Conservation (phyloP, 768 basidiomycete species). For the Crucibulum laeve region DNA sequence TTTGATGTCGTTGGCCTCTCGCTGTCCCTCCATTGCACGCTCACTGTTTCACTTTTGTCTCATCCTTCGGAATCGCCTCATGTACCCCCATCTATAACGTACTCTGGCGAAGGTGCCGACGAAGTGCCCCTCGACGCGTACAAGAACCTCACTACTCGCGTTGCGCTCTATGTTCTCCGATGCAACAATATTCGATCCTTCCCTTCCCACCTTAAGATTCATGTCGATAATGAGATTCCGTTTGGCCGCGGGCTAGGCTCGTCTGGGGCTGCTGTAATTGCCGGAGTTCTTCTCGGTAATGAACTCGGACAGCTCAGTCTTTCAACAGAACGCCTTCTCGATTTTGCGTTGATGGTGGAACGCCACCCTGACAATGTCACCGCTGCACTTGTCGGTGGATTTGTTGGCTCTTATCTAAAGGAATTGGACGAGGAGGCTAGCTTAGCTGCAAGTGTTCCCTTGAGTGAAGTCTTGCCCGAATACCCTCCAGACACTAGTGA, state of each 20-base stretch:
- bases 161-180: slow-evolving; percentile 96
- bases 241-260: slow-evolving; percentile 98
- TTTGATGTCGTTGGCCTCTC: slow-evolving; percentile 99
- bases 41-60: slow-evolving; percentile 48
- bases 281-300: slow-evolving; percentile 88
- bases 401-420: slow-evolving; percentile 92
- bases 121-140: slow-evolving; percentile 94
- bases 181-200: slow-evolving; percentile 75
- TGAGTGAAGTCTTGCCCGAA: slow-evolving; percentile 95
- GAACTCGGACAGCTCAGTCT: slow-evolving; percentile 75
- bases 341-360: slow-evolving; percentile 98
- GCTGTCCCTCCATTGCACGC: slow-evolving; percentile 77
- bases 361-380: slow-evolving; percentile 99
- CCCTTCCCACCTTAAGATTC: slow-evolving; percentile 71
- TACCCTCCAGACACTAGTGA: slow-evolving; percentile 91
- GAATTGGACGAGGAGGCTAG: slow-evolving; percentile 82
- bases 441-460: slow-evolving; percentile 83
- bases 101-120: slow-evolving; percentile 83
- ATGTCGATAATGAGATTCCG: slow-evolving; percentile 89
- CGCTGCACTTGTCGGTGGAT: slow-evolving; percentile 93
- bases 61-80: slow-evolving; percentile 29
- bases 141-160: slow-evolving; percentile 95
- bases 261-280: slow-evolving; percentile 98
- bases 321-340: slow-evolving; percentile 69
- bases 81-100: slow-evolving; percentile 58